Base-by-base conservation (phyloP, 106 monocot genomes). In the Dactylorhiza incarnata region DNA sequence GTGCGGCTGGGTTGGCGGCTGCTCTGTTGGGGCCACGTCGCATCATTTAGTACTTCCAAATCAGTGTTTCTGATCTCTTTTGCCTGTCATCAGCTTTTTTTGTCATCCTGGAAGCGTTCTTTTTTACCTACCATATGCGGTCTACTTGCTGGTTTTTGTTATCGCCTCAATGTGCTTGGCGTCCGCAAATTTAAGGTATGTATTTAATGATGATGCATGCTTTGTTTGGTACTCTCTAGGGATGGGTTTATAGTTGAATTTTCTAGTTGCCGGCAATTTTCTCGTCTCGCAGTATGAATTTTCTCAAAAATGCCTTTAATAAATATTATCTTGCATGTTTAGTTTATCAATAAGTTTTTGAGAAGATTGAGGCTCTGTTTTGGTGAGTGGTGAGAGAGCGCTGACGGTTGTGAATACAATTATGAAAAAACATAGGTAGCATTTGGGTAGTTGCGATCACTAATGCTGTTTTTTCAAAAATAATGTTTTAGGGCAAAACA, bases 111-210 rank as follows among this genome's bases (percentile, higher is more conserved):
- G 96, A 91, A 83, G 62, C 73, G 87, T 17, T 97, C 96, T n/a
- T 70, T 97, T 78, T 62, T 97, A 69, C 96, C 96, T 82, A 90
- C 91, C 70, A 58, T 93, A 44, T 97, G 93, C 86, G 93, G 96
- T 75, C 16, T 93, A 73, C 43, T 97, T 76, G 87, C 93, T 75
- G 96, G 93, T 56, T 73, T 77, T 43, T 62, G 93, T 2, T 97
- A 91, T 78, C 89, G 81, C 76, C 66, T 86, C 17, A 97, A 97
- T 78, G 68, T 79, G 23, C 86, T 93, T 80, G 85, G 90, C 62
- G 83, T 97, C 72, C 89, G 89, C 9, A 81, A 80, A 70, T 74
- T 89, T 68, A 97, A 97, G 96, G 96, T 95, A 50, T 58, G 56
- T 71, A 66, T 44, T 37, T 37, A 37, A 52, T 17, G 69, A 69